phyloP scores from a whole-genome alignment of 768 basidiomycete genomes.

The Amanita phalloides region DNA sequence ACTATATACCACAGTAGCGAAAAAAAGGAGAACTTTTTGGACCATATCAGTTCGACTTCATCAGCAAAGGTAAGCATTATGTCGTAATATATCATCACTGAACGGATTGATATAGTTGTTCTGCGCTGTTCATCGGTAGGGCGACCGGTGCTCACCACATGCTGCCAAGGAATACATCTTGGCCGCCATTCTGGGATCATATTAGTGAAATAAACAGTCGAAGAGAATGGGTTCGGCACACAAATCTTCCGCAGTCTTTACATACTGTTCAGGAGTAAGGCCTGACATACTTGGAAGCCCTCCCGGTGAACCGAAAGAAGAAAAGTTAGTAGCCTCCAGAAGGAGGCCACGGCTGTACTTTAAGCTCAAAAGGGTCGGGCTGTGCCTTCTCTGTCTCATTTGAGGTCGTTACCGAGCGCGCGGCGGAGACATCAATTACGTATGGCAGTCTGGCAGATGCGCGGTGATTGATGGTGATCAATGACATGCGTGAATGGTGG shows the following conservation, averaged over 20 bases:
- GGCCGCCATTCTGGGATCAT: slow-evolving; percentile 18
- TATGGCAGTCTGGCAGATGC: too few species aligned
- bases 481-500: too few species aligned
- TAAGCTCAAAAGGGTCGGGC: too few species aligned
- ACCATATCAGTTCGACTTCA: slow-evolving; percentile 25
- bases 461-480: too few species aligned
- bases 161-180: slow-evolving; percentile 27
- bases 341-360: too few species aligned
- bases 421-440: too few species aligned
- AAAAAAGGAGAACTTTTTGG: slow-evolving; percentile 16
- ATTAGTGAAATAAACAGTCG: background rate
- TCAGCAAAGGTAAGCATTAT: slow-evolving; percentile 23
- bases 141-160: slow-evolving; percentile 17
- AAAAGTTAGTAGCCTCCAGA: too few species aligned
- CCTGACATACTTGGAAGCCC: background rate
- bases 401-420: too few species aligned
- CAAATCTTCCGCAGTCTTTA: slow-evolving; percentile 10
- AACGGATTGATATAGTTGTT: background rate
- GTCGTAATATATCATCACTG: slow-evolving; percentile 28
- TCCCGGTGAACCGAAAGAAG: too few species aligned
- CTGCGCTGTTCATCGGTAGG: background rate
- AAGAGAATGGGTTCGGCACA: slow-evolving; percentile 1
- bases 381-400: too few species aligned
- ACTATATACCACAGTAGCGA: slow-evolving; percentile 22
- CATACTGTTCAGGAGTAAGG: slow-evolving; percentile 9